These are phyloP conservation scores for Podospora pseudocomata DNA, from an alignment of 495 filamentous ascomycete species.

Conservation along the genomic window DNA sequence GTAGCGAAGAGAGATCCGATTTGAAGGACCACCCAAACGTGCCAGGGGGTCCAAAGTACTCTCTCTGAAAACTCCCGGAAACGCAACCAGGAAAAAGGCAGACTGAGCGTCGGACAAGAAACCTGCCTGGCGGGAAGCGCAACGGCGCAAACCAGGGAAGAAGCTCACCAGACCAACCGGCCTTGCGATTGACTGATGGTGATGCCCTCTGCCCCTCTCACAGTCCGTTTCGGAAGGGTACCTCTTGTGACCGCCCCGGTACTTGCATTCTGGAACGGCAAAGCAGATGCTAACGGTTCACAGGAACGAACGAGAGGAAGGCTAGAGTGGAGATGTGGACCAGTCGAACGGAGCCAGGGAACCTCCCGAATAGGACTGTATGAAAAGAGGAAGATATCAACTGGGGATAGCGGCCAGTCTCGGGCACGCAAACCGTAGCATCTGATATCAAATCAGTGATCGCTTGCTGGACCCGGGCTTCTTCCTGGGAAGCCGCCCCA, in stretches of 20 bases:
- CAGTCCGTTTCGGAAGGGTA: slow-evolving; percentile 15
- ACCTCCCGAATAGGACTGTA: slow-evolving; percentile 6
- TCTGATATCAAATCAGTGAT: slow-evolving; percentile 35
- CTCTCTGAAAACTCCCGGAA: slow-evolving; percentile 16
- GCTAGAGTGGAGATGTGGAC: neutral
- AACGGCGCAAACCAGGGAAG: neutral
- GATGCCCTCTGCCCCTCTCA: neutral
- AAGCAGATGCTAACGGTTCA: slow-evolving; percentile 10
- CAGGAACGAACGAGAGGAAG: slow-evolving; percentile 10
- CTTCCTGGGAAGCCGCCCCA: slow-evolving; percentile 15
- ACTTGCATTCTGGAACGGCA: slow-evolving; percentile 21
- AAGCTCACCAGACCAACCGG: neutral
- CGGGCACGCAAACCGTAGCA: slow-evolving; percentile 20
- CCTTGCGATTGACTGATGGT: neutral
- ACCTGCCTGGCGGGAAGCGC: neutral
- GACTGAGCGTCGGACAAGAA: slow-evolving; percentile 18
- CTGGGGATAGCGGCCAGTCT: neutral
- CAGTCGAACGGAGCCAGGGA: neutral
- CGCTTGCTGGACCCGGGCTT: slow-evolving; percentile 14
- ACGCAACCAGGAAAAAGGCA: slow-evolving; percentile 10
- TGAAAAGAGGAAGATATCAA: neutral
- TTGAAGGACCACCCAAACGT: slow-evolving; percentile 9
- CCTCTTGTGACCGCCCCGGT: slow-evolving; percentile 20
- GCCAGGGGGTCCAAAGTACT: slow-evolving; percentile 26
- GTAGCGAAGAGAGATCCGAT: slow-evolving; percentile 28